Percentiles rank a stretch among this genome's conserved stretches.
Conservation (phyloP, 1,284 basidiomycete species). For the Ustilago curta region DNA sequence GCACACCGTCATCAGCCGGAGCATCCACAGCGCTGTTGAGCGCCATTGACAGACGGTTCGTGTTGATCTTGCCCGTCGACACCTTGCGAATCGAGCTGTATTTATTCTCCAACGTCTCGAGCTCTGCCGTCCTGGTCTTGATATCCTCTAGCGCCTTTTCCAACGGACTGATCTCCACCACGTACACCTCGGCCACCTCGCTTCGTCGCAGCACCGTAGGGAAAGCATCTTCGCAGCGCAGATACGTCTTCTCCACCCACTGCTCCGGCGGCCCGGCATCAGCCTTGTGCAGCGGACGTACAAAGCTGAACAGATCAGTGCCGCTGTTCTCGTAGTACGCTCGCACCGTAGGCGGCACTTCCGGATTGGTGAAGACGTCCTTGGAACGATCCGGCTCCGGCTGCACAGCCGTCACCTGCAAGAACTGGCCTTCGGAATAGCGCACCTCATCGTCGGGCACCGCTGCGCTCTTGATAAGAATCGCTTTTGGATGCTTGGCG, state of each 20-base stretch:
- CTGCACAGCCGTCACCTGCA: slow-evolving; percentile 83
- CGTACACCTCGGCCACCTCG: slow-evolving; percentile 81
- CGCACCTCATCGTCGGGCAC: slow-evolving; percentile 77
- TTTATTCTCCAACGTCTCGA: slow-evolving; percentile 77
- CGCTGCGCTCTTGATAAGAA: slow-evolving; percentile 79
- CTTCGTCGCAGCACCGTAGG: slow-evolving; percentile 91
- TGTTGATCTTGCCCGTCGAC: slow-evolving; percentile 73
- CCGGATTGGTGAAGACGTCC: slow-evolving; percentile 85
- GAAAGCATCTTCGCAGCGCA: slow-evolving; percentile 80
- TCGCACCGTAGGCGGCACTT: slow-evolving; percentile 82
- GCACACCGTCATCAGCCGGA: slow-evolving; percentile 80
- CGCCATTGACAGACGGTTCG: slow-evolving; percentile 86
- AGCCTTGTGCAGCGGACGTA: slow-evolving; percentile 70
- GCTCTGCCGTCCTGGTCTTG: slow-evolving; percentile 80
- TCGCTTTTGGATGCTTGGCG: slow-evolving; percentile 88
- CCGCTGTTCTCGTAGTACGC: slow-evolving; percentile 84
- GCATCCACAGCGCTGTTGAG: slow-evolving; percentile 89
- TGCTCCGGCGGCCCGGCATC: slow-evolving; percentile 49
- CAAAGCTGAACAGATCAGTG: slow-evolving; percentile 74
- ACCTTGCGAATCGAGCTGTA: slow-evolving; percentile 84
- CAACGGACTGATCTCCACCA: slow-evolving; percentile 86
- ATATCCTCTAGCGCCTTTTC: slow-evolving; percentile 86
- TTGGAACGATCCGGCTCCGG: slow-evolving; percentile 85
- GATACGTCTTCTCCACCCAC: slow-evolving; percentile 82
- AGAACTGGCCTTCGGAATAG: slow-evolving; percentile 47